Percentiles rank a stretch among this genome's conserved stretches.
Evolutionary conservation across 371 early-diverging fungal genomes (phyloP).

Genomic region (Coemansia linderi): DNA sequence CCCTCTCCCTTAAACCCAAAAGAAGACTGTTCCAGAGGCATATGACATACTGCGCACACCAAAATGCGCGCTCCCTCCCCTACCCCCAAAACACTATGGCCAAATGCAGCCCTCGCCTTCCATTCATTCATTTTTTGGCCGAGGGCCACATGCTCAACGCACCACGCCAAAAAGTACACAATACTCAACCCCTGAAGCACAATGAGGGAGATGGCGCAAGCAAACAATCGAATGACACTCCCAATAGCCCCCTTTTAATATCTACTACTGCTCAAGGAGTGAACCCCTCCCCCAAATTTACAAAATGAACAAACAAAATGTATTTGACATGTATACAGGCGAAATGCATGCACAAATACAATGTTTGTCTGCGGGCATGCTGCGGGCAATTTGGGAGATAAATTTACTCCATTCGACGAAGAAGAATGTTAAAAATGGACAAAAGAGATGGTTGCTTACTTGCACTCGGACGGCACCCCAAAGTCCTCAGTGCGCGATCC

Average conservation of each 20-base stretch:
- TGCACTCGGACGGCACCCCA: constrained; percentile 55
- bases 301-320: neutral
- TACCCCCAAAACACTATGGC: neutral
- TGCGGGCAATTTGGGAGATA: constrained; percentile 2
- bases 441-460: neutral
- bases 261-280: neutral
- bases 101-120: neutral
- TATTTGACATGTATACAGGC: neutral
- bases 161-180: neutral
- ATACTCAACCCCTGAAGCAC: neutral
- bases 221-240: neutral
- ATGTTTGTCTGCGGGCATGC: neutral
- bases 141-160: neutral
- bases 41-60: neutral
- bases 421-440: neutral
- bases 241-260: neutral
- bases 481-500: constrained; percentile 68
- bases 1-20: neutral
- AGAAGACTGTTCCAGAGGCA: neutral
- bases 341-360: neutral
- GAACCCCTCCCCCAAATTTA: neutral
- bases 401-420: neutral
- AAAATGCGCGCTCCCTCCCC: neutral
- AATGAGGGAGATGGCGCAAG: constrained; percentile 5
- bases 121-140: neutral